Evolutionary conservation across 345 rosid genomes (phyloP), one percentile per base, ranked within the genome.

Genomic region (Arabidopsis arenosa): DNA sequence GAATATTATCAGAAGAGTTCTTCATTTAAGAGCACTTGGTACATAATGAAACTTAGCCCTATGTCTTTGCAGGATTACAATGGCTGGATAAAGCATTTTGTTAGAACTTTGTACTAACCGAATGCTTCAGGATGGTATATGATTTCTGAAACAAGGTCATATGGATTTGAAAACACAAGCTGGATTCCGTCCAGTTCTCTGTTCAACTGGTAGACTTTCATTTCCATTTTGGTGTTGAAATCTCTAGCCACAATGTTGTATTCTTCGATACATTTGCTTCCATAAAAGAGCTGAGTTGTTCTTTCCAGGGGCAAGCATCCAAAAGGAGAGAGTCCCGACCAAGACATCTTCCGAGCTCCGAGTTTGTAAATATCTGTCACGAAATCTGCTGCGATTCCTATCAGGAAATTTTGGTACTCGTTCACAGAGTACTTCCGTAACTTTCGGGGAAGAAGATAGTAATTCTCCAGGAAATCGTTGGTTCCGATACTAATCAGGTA

Each of bases 221-320:
- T 71, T 28, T 53, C 65, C 77, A 91, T 65, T 79, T 87, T 84
- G 18, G 17, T 61, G 72, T 89, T 93, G 82, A 86, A 93, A 10
- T 85, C 84, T 79, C 56, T 59, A 39, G 98, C 90, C 43, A 84
- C 97, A 32, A 53, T 58, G 59, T 93, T 89, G 68, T 88, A 88
- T 78, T 93, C 84, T 72, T 84, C 80, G 0, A 76, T 56, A 15
- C 98, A 93, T 7, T 58, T 74, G 68, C 87, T 79, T 30, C 83
- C 82, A 3, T 49, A 72, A 21, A 81, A 69, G 23, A 89, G 28
- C 59, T 85, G 86, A n/a, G 86, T 84, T 8, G 95, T 78, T 83
- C 97, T 84, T 78, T 93, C 95, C 65, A 93, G 45, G 3, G 97
- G 97, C 66, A 93, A 79, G 78, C 98, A 93, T 57, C 98, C 97